Conservation (phyloP, 768 basidiomycete species). For the Cyclocybe aegerita region DNA sequence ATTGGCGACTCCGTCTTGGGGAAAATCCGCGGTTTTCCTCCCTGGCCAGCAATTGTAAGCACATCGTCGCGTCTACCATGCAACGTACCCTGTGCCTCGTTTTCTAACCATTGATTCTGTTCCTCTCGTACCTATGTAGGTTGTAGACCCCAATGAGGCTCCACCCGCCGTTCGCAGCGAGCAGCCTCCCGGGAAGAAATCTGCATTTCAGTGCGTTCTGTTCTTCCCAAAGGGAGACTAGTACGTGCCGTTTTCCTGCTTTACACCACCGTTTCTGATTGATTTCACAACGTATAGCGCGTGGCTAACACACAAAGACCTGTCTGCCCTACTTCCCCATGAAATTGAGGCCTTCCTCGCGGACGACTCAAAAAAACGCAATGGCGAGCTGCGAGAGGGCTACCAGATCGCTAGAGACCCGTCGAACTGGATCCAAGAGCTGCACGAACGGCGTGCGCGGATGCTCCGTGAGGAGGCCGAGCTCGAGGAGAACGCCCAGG, state of each 20-base stretch:
- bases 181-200: conserved; percentile 73
- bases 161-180: conserved; percentile 63
- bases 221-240: conserved; percentile 96
- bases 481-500: conserved; percentile 56
- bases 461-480: conserved; percentile 35
- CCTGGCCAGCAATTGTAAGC: conserved; percentile 95
- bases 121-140: conserved; percentile 41
- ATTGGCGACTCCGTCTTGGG: conserved; percentile 86
- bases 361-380: conserved; percentile 69
- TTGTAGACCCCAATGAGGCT: conserved; percentile 73
- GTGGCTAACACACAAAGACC: conserved; percentile 82
- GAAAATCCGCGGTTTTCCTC: conserved; percentile 91
- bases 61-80: conserved; percentile 15
- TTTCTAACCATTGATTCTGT: conserved; percentile 12
- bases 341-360: conserved; percentile 85
- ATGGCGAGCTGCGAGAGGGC: conserved; percentile 71
- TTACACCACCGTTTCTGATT: conserved; percentile 1
- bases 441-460: conserved; percentile 29
- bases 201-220: conserved; percentile 62
- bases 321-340: conserved; percentile 71
- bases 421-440: conserved; percentile 41
- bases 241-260: conserved; percentile 51
- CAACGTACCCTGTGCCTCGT: conserved; percentile 5
- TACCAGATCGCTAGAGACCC: conserved; percentile 75
- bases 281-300: conserved; percentile 47